A percentile compares a stretch with the other conserved stretches of the same genome.
These are phyloP conservation scores for Mycena amicta DNA, from an alignment of 768 basidiomycete species.

Conservation along the genomic window DNA sequence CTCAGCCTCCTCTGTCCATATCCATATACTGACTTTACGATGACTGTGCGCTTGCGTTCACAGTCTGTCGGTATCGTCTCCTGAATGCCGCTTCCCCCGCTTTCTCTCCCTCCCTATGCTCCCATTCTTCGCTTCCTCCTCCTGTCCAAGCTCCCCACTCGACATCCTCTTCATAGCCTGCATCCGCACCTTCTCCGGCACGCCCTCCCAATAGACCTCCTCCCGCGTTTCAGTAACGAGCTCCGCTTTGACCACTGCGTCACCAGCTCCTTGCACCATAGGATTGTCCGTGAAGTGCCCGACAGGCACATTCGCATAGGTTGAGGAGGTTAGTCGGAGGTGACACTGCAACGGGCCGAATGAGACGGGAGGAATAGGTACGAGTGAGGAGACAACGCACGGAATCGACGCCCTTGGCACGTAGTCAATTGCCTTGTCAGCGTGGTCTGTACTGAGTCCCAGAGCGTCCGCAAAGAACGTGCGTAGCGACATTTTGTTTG, in stretches of 20 bases:
- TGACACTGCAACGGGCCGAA: conserved; percentile 56
- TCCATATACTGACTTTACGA: background rate
- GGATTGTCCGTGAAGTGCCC: conserved; percentile 41
- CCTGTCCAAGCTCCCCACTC: too few species aligned
- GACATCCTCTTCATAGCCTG: conserved; percentile 60
- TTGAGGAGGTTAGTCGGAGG: conserved; percentile 62
- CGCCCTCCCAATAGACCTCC: conserved; percentile 76
- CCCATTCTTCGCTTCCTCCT: background rate
- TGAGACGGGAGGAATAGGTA: background rate
- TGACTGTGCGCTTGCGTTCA: background rate
- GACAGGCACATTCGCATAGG: conserved; percentile 47
- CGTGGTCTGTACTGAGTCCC: background rate
- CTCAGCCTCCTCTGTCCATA: too few species aligned
- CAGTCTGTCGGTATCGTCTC: too few species aligned
- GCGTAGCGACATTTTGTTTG: conserved; percentile 81
- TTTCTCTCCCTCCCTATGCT: background rate
- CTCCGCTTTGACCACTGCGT: conserved; percentile 52
- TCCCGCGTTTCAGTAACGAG: conserved; percentile 65
- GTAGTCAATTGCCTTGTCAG: conserved; percentile 60
- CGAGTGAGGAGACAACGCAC: conserved; percentile 37
- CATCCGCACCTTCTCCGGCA: conserved; percentile 70
- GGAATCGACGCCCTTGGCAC: conserved; percentile 75
- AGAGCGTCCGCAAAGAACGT: conserved; percentile 54
- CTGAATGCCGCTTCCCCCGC: background rate
- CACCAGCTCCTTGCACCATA: too few species aligned